A percentile compares a stretch with the other conserved stretches of the same genome.
phyloP scores from a whole-genome alignment of 108 stramenopile genomes.

The Discostella pseudostelligera region DNA sequence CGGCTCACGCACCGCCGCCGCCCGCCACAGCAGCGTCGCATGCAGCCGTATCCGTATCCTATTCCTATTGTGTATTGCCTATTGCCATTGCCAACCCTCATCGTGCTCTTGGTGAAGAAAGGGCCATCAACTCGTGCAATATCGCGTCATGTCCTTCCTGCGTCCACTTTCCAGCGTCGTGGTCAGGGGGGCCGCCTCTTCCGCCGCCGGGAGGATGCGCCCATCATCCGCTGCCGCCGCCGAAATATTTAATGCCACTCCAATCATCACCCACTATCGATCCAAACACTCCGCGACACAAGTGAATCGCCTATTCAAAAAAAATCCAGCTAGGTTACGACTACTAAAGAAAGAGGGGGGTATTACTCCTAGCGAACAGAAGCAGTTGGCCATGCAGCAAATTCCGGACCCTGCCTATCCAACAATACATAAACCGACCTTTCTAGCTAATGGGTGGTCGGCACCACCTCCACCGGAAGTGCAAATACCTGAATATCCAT shows the following conservation, averaged over 20 bases:
- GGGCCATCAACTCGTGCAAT: no score
- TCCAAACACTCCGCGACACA: slow-evolving; percentile 74
- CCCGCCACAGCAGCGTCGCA: no score
- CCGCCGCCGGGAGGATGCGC: slow-evolving; percentile 9
- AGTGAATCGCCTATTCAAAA: slow-evolving; percentile 80
- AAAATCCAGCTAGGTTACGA: slow-evolving; percentile 67
- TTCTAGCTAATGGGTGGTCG: slow-evolving; percentile 82
- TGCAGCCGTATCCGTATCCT: no score
- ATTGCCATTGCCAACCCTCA: not conserved
- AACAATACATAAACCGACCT: slow-evolving; percentile 48
- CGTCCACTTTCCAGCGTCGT: slow-evolving; percentile 11
- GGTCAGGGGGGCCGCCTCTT: slow-evolving; percentile 3
- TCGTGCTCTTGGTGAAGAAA: no score
- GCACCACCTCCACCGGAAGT: slow-evolving; percentile 57
- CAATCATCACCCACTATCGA: no score
- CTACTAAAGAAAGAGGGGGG: slow-evolving; percentile 40
- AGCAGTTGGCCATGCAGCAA: slow-evolving; percentile 2
- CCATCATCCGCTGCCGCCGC: slow-evolving; percentile 10
- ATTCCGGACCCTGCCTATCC: slow-evolving; percentile 25
- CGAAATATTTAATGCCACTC: no score
- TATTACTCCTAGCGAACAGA: not conserved
- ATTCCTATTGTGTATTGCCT: no score
- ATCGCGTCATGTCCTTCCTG: slow-evolving; percentile 15
- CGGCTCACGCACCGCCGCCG: no score
- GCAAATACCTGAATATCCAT: slow-evolving; percentile 71